Conservation (phyloP, 306 rosid genomes). For the Adenanthera pavonina region DNA sequence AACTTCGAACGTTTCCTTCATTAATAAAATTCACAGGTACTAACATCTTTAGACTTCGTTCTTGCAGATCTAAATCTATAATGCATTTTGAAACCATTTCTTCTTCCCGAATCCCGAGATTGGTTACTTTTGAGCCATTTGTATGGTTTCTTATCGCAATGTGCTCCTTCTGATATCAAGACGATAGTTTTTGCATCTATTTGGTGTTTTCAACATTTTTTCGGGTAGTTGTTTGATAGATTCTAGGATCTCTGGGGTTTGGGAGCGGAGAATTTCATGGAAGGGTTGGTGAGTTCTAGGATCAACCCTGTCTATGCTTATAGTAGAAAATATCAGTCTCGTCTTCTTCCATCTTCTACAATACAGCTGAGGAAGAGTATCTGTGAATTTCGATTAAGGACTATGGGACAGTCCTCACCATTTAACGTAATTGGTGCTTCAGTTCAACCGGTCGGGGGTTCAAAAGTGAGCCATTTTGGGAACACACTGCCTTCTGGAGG, state of each 20-base stretch:
- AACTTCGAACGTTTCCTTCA: background rate
- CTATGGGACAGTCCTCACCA: conserved; percentile 29
- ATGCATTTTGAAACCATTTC: background rate
- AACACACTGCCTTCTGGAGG: conserved; percentile 68
- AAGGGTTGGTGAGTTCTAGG: conserved; percentile 51
- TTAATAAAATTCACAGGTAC: background rate
- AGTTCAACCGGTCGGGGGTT: conserved; percentile 43
- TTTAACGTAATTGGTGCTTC: conserved; percentile 48
- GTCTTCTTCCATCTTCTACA: conserved; percentile 32
- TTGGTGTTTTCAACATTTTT: background rate
- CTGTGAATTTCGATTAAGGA: conserved; percentile 35
- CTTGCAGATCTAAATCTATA: background rate
- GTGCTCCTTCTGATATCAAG: background rate
- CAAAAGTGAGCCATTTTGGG: conserved; percentile 48
- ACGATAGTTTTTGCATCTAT: background rate
- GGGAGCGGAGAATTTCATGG: conserved; percentile 48
- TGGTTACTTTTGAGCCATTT: background rate
- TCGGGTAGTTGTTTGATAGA: background rate
- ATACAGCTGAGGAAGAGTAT: conserved; percentile 37
- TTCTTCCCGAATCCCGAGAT: too few species aligned
- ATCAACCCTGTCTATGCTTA: conserved; percentile 45
- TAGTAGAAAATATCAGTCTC: conserved; percentile 28
- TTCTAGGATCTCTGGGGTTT: conserved; percentile 9
- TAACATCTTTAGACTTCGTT: background rate
- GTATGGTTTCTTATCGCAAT: background rate